These are phyloP conservation scores for Xerocomus spinulosus DNA, from an alignment of 768 basidiomycete species.

Conservation along the genomic window DNA sequence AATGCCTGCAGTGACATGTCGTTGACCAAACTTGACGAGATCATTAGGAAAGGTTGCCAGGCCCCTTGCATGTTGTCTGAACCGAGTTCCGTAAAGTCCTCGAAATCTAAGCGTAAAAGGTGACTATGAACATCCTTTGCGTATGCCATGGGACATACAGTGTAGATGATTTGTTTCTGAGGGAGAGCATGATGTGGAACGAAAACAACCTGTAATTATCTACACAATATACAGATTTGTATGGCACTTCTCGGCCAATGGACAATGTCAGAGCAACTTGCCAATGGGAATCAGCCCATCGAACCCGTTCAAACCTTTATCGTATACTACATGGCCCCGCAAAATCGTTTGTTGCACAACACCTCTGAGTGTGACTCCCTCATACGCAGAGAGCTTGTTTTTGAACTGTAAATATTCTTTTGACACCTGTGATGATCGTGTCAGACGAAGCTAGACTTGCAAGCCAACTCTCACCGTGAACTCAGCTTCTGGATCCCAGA, in stretches of 20 bases:
- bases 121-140: neutral
- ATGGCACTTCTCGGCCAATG: neutral
- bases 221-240: no score
- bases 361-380: conserved; percentile 67
- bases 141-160: conserved; percentile 12
- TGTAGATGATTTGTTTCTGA: neutral
- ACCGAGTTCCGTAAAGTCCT: neutral
- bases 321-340: conserved; percentile 70
- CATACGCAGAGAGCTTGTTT: conserved; percentile 91
- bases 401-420: conserved; percentile 77
- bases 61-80: conserved; percentile 7
- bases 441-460: conserved; percentile 4
- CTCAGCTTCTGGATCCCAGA: conserved; percentile 68
- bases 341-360: conserved; percentile 74
- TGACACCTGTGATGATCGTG: conserved; percentile 50
- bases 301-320: conserved; percentile 35
- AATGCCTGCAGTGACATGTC: conserved; percentile 44
- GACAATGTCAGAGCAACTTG: conserved; percentile 31
- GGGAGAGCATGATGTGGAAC: no score
- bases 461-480: conserved; percentile 33
- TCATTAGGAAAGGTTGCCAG: conserved; percentile 21
- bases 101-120: conserved; percentile 1
- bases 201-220: neutral
- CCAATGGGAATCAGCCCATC: conserved; percentile 34
- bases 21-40: conserved; percentile 36